These are phyloP conservation scores for Ascochyta fabae DNA, from an alignment of 2,329 filamentous ascomycete species.

Conservation along the genomic window DNA sequence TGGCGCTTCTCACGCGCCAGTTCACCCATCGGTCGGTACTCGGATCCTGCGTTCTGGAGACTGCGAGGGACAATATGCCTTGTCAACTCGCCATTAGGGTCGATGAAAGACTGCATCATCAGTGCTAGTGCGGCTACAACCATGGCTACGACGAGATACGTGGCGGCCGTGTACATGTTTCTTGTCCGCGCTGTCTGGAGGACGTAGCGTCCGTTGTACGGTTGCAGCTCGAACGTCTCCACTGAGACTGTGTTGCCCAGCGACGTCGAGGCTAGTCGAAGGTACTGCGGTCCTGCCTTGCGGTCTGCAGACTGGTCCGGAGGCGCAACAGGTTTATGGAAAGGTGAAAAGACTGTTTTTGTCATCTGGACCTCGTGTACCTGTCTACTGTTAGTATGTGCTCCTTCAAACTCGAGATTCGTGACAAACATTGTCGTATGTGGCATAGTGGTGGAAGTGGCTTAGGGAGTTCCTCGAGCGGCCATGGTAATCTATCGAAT, in stretches of 20 bases:
- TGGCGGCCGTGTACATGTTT: conserved; percentile 59
- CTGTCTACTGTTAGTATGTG: conserved; percentile 21
- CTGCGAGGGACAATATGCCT: conserved; percentile 59
- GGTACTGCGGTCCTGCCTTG: conserved; percentile 59
- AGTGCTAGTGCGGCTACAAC: conserved; percentile 68
- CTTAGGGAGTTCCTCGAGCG: conserved; percentile 53
- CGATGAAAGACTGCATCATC: conserved; percentile 66
- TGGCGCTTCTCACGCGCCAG: conserved; percentile 34
- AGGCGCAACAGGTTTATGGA: conserved; percentile 47
- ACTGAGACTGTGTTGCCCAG: conserved; percentile 81
- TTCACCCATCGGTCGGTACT: conserved; percentile 40
- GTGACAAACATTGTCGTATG: conserved; percentile 58
- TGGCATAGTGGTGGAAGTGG: conserved; percentile 58
- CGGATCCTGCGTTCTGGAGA: conserved; percentile 50
- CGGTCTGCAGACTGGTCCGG: conserved; percentile 28
- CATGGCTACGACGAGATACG: conserved; percentile 63
- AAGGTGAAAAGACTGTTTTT: conserved; percentile 56
- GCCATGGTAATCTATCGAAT: conserved; percentile 75
- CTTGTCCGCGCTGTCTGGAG: conserved; percentile 64
- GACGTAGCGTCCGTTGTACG: conserved; percentile 67
- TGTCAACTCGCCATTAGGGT: conserved; percentile 56
- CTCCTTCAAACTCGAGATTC: neutral
- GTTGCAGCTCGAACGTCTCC: conserved; percentile 74
- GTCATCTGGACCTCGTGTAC: conserved; percentile 64
- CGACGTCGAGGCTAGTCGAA: conserved; percentile 82